phyloP scores from a whole-genome alignment of 1,139 yeast genomes.

The Meyerozyma sp. region DNA sequence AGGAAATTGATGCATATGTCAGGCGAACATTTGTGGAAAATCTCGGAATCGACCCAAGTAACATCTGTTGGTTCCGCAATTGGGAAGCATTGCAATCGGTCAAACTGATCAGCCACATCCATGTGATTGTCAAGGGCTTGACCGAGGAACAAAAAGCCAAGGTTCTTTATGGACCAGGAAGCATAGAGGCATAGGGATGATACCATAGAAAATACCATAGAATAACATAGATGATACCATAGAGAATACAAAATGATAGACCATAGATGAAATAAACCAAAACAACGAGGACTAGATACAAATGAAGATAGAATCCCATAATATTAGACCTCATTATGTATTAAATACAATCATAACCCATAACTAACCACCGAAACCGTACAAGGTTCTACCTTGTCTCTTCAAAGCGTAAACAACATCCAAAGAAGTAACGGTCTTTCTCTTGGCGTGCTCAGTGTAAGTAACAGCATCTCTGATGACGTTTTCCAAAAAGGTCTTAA shows the following conservation, averaged over 20 bases:
- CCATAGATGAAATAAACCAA: too few species aligned
- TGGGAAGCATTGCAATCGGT: slow-evolving; percentile 60
- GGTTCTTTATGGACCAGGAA: slow-evolving; percentile 9
- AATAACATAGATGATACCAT: background rate
- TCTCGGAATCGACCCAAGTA: slow-evolving; percentile 28
- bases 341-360: slow-evolving; percentile 1
- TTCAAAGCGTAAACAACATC: slow-evolving; percentile 21
- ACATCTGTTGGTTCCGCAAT: slow-evolving; percentile 57
- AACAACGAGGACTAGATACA: too few species aligned
- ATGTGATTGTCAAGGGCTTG: slow-evolving; percentile 43
- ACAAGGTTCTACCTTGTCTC: slow-evolving; percentile 22
- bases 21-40: slow-evolving; percentile 39
- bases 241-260: background rate
- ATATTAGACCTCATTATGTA: too few species aligned
- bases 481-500: slow-evolving; percentile 18
- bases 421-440: slow-evolving; percentile 18
- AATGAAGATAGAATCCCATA: too few species aligned
- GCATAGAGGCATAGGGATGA: background rate
- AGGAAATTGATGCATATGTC: slow-evolving; percentile 34
- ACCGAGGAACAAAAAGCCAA: slow-evolving; percentile 13
- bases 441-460: slow-evolving; percentile 21
- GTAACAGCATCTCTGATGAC: slow-evolving; percentile 20
- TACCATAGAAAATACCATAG: background rate
- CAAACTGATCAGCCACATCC: slow-evolving; percentile 53
- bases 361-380: slow-evolving; percentile 19